Evolutionary conservation across 106 monocot species (phyloP).

Genomic region (Posidonia australis): DNA sequence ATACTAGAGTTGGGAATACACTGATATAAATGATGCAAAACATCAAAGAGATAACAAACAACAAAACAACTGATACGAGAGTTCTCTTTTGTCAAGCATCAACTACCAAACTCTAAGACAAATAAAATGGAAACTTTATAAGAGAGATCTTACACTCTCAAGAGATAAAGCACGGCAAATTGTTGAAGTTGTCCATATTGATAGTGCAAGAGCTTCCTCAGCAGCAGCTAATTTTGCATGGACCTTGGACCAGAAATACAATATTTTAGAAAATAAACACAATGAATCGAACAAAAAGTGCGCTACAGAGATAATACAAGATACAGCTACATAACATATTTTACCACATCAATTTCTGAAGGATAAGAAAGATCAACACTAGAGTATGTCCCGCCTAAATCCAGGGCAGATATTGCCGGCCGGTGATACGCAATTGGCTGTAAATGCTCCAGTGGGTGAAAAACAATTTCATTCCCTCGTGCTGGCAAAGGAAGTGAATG

Average conservation of each 20-base stretch:
- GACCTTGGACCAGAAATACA: conserved; percentile 40
- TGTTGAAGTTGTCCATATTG: conserved; percentile 81
- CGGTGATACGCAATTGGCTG: conserved; percentile 73
- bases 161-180: conserved; percentile 81
- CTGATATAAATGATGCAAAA: background rate
- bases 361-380: conserved; percentile 22
- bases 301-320: background rate
- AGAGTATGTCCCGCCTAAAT: conserved; percentile 21
- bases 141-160: conserved; percentile 60
- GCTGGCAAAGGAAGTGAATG: conserved; percentile 69
- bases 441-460: conserved; percentile 84
- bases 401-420: conserved; percentile 37
- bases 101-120: too few species aligned
- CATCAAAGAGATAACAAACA: background rate
- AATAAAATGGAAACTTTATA: background rate
- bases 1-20: background rate
- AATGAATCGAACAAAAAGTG: background rate
- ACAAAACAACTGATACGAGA: too few species aligned
- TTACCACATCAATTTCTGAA: conserved; percentile 58
- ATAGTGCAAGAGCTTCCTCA: conserved; percentile 90
- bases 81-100: too few species aligned
- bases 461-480: conserved; percentile 69
- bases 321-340: background rate
- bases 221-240: conserved; percentile 69
- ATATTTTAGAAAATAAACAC: conserved; percentile 4